phyloP scores from a whole-genome alignment of 257 asterid species.

The Thymus quinquecostatus region DNA sequence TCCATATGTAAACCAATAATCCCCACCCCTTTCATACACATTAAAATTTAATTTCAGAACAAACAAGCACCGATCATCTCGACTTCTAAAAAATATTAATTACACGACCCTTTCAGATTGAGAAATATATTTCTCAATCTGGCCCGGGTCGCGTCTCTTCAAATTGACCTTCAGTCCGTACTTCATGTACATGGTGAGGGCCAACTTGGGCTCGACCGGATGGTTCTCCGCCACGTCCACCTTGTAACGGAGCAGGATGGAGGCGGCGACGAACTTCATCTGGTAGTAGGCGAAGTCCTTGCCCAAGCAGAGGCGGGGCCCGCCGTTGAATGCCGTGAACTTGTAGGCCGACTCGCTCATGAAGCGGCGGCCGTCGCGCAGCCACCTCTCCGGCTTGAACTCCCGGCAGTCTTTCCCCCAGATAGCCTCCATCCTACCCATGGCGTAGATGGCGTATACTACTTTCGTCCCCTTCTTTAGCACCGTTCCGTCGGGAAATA shows the following conservation, averaged over 20 bases:
- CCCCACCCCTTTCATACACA: not conserved
- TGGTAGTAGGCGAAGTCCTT: slow-evolving; percentile 94
- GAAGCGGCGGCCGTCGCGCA: slow-evolving; percentile 76
- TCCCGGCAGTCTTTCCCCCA: slow-evolving; percentile 93
- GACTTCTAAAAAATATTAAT: too few relatives aligned
- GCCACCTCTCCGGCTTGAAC: slow-evolving; percentile 90
- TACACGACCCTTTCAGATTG: slow-evolving; percentile 4
- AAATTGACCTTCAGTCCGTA: slow-evolving; percentile 74
- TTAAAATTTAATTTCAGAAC: not conserved
- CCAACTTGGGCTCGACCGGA: slow-evolving; percentile 78
- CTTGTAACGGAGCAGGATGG: slow-evolving; percentile 64
- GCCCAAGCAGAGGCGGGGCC: slow-evolving; percentile 93
- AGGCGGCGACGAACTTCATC: slow-evolving; percentile 90
- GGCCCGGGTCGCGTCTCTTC: slow-evolving; percentile 41
- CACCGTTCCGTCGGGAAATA: slow-evolving; percentile 85
- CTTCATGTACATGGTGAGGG: slow-evolving; percentile 90
- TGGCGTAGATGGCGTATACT: slow-evolving; percentile 82
- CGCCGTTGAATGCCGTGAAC: slow-evolving; percentile 94
- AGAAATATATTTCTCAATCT: slow-evolving; percentile 28
- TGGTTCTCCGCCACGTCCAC: slow-evolving; percentile 59
- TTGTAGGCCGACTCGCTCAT: slow-evolving; percentile 92
- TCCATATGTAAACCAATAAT: not conserved
- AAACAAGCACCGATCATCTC: too few relatives aligned
- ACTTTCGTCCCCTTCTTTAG: slow-evolving; percentile 90
- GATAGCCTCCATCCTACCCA: slow-evolving; percentile 89